Evolutionary conservation across 768 basidiomycete genomes (phyloP), one percentile per base, ranked within the genome.

Genomic region (Mycena capillaripes): DNA sequence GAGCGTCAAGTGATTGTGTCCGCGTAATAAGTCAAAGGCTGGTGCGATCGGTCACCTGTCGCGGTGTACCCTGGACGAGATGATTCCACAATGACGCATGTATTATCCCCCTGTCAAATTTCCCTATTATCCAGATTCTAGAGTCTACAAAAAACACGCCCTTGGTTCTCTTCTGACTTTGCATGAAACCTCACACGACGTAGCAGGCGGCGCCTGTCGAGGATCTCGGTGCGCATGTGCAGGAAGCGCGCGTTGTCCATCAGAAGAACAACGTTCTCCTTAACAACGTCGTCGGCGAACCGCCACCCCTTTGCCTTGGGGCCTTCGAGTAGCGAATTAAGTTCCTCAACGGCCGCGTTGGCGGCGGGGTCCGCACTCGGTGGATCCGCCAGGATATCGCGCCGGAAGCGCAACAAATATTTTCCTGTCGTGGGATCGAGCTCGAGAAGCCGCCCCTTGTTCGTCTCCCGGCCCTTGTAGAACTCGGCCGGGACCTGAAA

Each of bases 171-270:
- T 4, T 8, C 42, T 17, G 42, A 16, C 42, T 38, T 3, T 25
- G 36, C 42, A 36, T 66, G 52, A 12, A 66, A 66, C 25, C 64
- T 56, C 40, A 66, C 64, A 0, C 64, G 52, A 7, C 64, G 52
- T 3, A 66, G 46, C 52, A 66, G 38, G 19, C 64, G 36, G 36
- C 64, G 52, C 36, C 44, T 66, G 64, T 66, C 64, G 29, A 10
- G 52, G 38, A 66, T 66, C 11, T 56, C 52, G 8, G 64, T 56
- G 27, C 64, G 52, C 53, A 66, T 66, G 53, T 66, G 64, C 38
- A 66, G 42, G 53, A 66, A 66, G 5, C 64, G 36, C 29, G 64
- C 53, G 25, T 66, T 66, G 34, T 56, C 64, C 40, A 66, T 66
- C 29, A 66, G 17, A 1, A 66, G 7, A 38, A 56, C 53, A 6